Evolutionary conservation across 1,284 basidiomycete species (phyloP).

Genomic region (Ceratobasidium sp.): DNA sequence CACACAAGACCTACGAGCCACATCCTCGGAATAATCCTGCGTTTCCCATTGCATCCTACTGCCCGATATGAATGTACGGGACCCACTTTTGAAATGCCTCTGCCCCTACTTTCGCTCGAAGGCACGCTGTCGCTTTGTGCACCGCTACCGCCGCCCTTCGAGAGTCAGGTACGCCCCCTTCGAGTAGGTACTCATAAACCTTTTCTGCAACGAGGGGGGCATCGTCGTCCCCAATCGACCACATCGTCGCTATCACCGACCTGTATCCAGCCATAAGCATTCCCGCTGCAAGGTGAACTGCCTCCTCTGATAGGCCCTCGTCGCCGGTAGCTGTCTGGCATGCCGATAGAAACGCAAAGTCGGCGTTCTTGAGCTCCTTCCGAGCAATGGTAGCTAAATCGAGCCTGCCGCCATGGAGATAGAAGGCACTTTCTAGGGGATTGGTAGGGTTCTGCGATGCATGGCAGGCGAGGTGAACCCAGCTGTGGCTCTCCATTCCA

Average conservation of each 20-base stretch:
- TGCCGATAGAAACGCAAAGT: neutral
- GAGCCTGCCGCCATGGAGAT: conserved; percentile 8
- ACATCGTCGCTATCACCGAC: conserved; percentile 7
- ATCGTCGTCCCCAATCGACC: conserved; percentile 1
- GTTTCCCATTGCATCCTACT: no score
- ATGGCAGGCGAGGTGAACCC: conserved; percentile 23
- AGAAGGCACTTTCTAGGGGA: neutral
- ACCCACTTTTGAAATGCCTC: no score
- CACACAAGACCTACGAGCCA: no score
- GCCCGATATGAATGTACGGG: no score
- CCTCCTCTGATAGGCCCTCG: conserved; percentile 30
- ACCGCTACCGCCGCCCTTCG: no score
- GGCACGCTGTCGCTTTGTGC: no score
- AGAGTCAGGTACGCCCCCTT: no score
- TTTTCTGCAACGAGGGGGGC: neutral
- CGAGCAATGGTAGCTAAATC: neutral
- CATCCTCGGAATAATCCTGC: no score
- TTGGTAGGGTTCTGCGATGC: neutral
- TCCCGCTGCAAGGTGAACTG: conserved; percentile 36
- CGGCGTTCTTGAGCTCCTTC: neutral
- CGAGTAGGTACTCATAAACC: no score
- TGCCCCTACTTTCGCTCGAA: no score
- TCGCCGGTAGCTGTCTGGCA: conserved; percentile 9
- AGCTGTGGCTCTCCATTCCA: conserved; percentile 3
- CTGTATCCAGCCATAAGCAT: conserved; percentile 44